A percentile compares a stretch with the other conserved stretches of the same genome.
phyloP scores from a whole-genome alignment of 106 monocot species.

The Acorus calamus region DNA sequence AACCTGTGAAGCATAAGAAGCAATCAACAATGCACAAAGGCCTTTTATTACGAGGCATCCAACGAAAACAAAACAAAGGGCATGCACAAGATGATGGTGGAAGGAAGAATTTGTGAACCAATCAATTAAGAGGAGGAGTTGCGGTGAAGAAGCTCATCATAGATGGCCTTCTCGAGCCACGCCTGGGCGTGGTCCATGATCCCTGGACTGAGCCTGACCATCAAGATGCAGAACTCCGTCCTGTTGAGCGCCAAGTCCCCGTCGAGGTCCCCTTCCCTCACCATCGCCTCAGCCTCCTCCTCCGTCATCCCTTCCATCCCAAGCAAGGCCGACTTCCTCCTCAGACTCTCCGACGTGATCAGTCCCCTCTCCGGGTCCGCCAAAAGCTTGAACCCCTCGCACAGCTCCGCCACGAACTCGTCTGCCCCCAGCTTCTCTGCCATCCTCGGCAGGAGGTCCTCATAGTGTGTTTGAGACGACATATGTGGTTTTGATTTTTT shows the following conservation, averaged over 20 bases:
- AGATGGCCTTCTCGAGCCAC: slow-evolving; percentile 49
- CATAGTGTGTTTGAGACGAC: slow-evolving; percentile 5
- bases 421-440: slow-evolving; percentile 40
- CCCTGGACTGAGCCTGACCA: slow-evolving; percentile 71
- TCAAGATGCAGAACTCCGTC: slow-evolving; percentile 77
- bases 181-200: slow-evolving; percentile 58
- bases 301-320: slow-evolving; percentile 54
- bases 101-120: too few relatives aligned
- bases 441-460: slow-evolving; percentile 60
- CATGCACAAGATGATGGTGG: too few relatives aligned
- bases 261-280: slow-evolving; percentile 68
- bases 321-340: slow-evolving; percentile 33
- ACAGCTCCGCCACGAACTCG: slow-evolving; percentile 44
- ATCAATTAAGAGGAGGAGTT: too few relatives aligned
- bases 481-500: too few relatives aligned
- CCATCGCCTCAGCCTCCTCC: slow-evolving; percentile 68
- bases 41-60: too few relatives aligned
- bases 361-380: slow-evolving; percentile 37
- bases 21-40: too few relatives aligned
- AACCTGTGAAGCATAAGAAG: too few relatives aligned
- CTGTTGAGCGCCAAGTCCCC: slow-evolving; percentile 62
- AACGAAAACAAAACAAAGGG: too few relatives aligned
- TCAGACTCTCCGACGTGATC: slow-evolving; percentile 63
- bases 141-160: slow-evolving; percentile 15
- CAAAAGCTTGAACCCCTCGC: slow-evolving; percentile 55